Evolutionary conservation across 2,329 filamentous ascomycete species (phyloP), one percentile per base, ranked within the genome.

Genomic region (Tolypocladium sp.): DNA sequence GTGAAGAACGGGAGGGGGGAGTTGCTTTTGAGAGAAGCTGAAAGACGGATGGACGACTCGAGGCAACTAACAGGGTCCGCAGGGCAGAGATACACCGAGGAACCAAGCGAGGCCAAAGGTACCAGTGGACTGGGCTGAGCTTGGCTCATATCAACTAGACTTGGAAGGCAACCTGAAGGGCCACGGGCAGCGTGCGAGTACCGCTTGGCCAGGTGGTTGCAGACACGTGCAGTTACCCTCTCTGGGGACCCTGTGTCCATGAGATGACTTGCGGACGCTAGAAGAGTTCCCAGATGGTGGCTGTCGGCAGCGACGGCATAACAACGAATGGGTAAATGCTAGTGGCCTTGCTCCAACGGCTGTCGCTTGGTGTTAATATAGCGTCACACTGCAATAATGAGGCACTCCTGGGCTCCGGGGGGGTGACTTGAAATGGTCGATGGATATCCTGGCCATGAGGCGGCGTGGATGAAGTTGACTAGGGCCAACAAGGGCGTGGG

Each of bases 11-110:
- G 56, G 58, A 63, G 63, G 60, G 56, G 63, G 60, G 58, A 61
- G 63, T 63, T 63, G 65, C 63, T 67, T 66, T 65, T 67, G 64
- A 66, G 59, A 58, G 54, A 58, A 51, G 35, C 44, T 51, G 25
- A 56, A 60, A 42, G 60, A 44, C 6, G 57, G 53, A 56, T 25
- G 15, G 27, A 38, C 35, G n/a, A 35, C 20, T 17, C 22, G 52
- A 22, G 49, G 17, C n/a, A 44, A 55, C 41, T 56, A 57, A 59
- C 35, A 60, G 56, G 44, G 57, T 55, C 56, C 59, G 54, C 63
- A 61, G 61, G 46, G 51, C 37, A 58, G 53, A 58, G 59, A 62
- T 61, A 60, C 57, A 61, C 59, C 59, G 63, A 66, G 60, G 58
- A 56, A 38, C 60, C 63, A 65, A 49, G 62, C 60, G 62, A 62